Percentiles rank a stretch among this genome's conserved stretches.
These are phyloP conservation scores for Cutaneotrichosporon cutaneum DNA, from an alignment of 1,284 basidiomycete genomes.

Conservation along the genomic window DNA sequence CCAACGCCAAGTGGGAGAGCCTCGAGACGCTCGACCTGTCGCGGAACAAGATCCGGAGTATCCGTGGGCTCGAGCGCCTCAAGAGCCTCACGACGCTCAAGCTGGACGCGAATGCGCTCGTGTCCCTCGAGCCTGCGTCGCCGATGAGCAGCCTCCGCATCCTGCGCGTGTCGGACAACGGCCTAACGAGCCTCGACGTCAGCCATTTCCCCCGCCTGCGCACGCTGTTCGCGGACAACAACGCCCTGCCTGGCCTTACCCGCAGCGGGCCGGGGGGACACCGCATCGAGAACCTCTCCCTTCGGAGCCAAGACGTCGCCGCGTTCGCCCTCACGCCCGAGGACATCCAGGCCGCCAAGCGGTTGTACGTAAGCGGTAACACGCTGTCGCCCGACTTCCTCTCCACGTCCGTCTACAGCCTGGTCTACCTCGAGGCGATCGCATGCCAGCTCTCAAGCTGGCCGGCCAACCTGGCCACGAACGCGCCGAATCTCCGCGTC, in stretches of 20 bases:
- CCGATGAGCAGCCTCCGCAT: constrained; percentile 71
- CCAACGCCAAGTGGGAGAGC: constrained; percentile 67
- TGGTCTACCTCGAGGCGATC: constrained; percentile 90
- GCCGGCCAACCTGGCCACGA: constrained; percentile 64
- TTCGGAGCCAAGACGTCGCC: constrained; percentile 73
- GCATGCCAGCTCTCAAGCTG: constrained; percentile 79
- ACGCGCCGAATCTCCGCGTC: constrained; percentile 83
- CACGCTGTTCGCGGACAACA: constrained; percentile 90
- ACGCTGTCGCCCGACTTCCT: constrained; percentile 55
- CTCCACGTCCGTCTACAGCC: constrained; percentile 67
- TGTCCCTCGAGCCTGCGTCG: constrained; percentile 28
- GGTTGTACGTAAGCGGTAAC: constrained; percentile 82
- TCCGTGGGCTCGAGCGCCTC: constrained; percentile 65
- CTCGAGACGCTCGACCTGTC: constrained; percentile 82
- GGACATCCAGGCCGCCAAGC: constrained; percentile 83
- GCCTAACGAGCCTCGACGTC: constrained; percentile 67
- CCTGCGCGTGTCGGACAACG: constrained; percentile 81
- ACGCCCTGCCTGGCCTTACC: constrained; percentile 60
- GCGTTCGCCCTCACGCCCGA: constrained; percentile 57
- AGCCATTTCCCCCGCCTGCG: constrained; percentile 69
- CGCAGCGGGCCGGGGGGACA: constrained; percentile 59
- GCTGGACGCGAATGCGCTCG: constrained; percentile 68
- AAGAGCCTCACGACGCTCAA: constrained; percentile 69
- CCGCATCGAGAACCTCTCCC: constrained; percentile 81
- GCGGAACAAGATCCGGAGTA: constrained; percentile 66